Percentiles rank a stretch among this genome's conserved stretches.
phyloP scores from a whole-genome alignment of 2,329 filamentous ascomycete genomes.

The Xylariaceae sp. region DNA sequence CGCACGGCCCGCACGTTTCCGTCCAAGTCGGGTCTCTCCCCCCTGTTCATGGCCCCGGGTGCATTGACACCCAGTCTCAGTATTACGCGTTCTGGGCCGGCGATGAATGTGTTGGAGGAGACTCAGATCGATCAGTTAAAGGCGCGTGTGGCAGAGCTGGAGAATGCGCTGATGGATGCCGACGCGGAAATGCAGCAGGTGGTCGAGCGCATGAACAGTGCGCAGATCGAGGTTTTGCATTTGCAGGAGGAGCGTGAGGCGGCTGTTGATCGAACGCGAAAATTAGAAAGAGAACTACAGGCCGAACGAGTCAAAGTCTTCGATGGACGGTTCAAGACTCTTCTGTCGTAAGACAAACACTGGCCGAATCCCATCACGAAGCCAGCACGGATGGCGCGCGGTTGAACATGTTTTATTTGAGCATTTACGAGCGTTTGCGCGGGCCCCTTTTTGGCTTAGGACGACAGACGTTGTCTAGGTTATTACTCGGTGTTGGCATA shows the following conservation, averaged over 20 bases:
- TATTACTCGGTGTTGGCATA: constrained; percentile 11
- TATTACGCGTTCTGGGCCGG: constrained; percentile 46
- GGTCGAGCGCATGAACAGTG: constrained; percentile 73
- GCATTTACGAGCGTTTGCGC: constrained; percentile 20
- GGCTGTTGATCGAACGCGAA: constrained; percentile 65
- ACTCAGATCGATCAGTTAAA: constrained; percentile 72
- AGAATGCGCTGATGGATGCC: constrained; percentile 71
- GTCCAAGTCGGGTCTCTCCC: constrained; percentile 58
- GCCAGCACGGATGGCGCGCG: constrained; percentile 11
- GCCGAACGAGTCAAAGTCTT: constrained; percentile 58
- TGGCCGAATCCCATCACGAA: constrained; percentile 1
- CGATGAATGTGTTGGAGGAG: constrained; percentile 64
- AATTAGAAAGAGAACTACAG: constrained; percentile 63
- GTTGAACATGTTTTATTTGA: constrained; percentile 13
- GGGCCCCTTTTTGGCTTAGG: constrained; percentile 12
- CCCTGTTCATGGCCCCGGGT: constrained; percentile 51
- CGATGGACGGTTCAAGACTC: constrained; percentile 38
- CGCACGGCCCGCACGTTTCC: constrained; percentile 49
- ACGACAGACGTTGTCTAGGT: constrained; percentile 9
- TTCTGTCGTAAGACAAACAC: constrained; percentile 22
- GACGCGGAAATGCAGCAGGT: constrained; percentile 82
- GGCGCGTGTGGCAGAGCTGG: constrained; percentile 75
- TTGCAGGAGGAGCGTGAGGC: constrained; percentile 72
- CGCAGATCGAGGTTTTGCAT: constrained; percentile 78
- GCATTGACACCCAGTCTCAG: constrained; percentile 53